A percentile compares a stretch with the other conserved stretches of the same genome.
Conservation (phyloP, 805 yeast genomes). For the Ogataea trehalophila region DNA sequence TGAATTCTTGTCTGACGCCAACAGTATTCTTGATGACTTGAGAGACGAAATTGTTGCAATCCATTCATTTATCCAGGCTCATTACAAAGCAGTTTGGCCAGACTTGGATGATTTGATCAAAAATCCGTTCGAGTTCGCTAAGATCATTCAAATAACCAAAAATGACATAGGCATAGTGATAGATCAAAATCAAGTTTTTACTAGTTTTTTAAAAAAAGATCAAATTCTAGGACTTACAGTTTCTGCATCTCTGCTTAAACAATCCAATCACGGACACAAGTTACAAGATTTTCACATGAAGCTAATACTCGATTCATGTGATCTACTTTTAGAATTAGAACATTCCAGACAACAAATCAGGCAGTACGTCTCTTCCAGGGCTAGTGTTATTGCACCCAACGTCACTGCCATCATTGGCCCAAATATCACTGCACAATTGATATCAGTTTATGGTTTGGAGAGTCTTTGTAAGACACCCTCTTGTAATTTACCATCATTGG, state of each 20-base stretch:
- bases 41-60: slow-evolving; percentile 48
- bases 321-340: slow-evolving; percentile 42
- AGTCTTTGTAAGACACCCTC: slow-evolving; percentile 69
- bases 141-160: slow-evolving; percentile 46
- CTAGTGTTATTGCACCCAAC: slow-evolving; percentile 73
- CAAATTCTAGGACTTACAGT: slow-evolving; percentile 68
- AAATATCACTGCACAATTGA: slow-evolving; percentile 63
- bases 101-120: slow-evolving; percentile 63
- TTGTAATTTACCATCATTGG: slow-evolving; percentile 78
- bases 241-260: slow-evolving; percentile 52
- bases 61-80: slow-evolving; percentile 43
- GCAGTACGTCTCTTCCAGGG: slow-evolving; percentile 49
- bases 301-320: slow-evolving; percentile 41
- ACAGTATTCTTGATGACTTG: slow-evolving; percentile 50
- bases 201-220: slow-evolving; percentile 50
- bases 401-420: slow-evolving; percentile 69
- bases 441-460: slow-evolving; percentile 66
- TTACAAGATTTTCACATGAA: slow-evolving; percentile 29
- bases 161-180: slow-evolving; percentile 25
- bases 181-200: slow-evolving; percentile 31
- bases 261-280: slow-evolving; percentile 18
- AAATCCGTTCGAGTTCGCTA: slow-evolving; percentile 58
- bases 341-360: slow-evolving; percentile 41
- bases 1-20: slow-evolving; percentile 48
- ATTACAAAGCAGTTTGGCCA: slow-evolving; percentile 60